Evolutionary conservation across 495 filamentous ascomycete species (phyloP).

Genomic region (Parmelia sp.): DNA sequence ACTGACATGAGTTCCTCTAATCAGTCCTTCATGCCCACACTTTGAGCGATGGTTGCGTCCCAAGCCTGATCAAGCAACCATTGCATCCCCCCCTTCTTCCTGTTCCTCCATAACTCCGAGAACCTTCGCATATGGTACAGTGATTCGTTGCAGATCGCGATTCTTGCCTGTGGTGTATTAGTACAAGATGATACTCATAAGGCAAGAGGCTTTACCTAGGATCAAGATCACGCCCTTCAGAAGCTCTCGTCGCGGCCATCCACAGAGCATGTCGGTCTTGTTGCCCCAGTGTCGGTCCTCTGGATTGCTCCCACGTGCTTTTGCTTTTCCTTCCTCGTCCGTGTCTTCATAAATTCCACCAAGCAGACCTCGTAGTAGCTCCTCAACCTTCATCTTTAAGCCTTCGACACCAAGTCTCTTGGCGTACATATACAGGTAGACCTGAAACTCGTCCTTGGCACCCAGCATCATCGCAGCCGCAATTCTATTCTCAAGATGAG

Average conservation of each 20-base stretch:
- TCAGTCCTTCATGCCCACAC: too few relatives aligned
- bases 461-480: constrained; percentile 82
- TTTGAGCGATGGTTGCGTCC: too few relatives aligned
- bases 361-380: constrained; percentile 71
- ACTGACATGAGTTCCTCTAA: too few relatives aligned
- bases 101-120: constrained; percentile 52
- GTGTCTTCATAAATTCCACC: constrained; percentile 60
- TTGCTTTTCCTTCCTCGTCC: constrained; percentile 31
- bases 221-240: constrained; percentile 85
- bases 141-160: constrained; percentile 82
- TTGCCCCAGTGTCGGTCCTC: constrained; percentile 53
- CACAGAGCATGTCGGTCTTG: constrained; percentile 57
- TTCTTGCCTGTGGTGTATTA: constrained; percentile 66
- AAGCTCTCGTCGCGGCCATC: constrained; percentile 79
- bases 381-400: constrained; percentile 78
- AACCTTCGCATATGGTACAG: constrained; percentile 79
- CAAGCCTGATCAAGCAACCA: constrained; percentile 50
- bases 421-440: constrained; percentile 92
- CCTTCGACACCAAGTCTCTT: constrained; percentile 92
- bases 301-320: constrained; percentile 42
- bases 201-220: constrained; percentile 60
- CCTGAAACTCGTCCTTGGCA: constrained; percentile 80
- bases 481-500: constrained; percentile 91
- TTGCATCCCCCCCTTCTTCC: constrained; percentile 42
- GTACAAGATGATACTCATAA: not conserved